Conservation (phyloP, 192 early-diverging fungal species). For the Lunasporangiospora selenospora region DNA sequence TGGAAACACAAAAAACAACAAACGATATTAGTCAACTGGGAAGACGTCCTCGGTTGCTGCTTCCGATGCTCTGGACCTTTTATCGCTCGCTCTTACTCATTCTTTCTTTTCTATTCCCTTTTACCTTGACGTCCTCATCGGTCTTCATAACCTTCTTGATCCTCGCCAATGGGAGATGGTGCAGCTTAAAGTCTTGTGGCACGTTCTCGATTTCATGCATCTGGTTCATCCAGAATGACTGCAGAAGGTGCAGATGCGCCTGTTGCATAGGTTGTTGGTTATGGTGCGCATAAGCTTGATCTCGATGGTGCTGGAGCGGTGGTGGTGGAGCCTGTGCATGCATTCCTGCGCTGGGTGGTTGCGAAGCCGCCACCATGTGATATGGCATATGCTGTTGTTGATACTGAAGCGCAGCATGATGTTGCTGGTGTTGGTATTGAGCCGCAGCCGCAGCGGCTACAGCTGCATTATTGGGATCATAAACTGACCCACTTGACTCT, state of each 20-base stretch:
- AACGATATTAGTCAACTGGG: background rate
- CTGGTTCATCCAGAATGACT: constrained; percentile 77
- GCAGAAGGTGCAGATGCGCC: constrained; percentile 34
- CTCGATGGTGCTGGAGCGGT: constrained; percentile 30
- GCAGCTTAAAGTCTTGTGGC: constrained; percentile 88
- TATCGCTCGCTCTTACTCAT: no score
- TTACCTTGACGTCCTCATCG: constrained; percentile 93
- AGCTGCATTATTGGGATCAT: no score
- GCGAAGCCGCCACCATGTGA: constrained; percentile 8
- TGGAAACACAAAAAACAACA: background rate
- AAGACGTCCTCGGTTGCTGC: no score
- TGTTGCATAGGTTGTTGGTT: constrained; percentile 44
- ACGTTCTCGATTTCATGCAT: constrained; percentile 70
- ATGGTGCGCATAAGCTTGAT: constrained; percentile 11
- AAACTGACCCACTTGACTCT: constrained; percentile 18
- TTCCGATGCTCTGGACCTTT: no score
- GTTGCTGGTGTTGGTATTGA: constrained; percentile 3
- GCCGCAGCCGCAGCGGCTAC: background rate
- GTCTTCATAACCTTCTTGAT: constrained; percentile 99
- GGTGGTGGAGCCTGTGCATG: constrained; percentile 16
- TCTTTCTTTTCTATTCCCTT: background rate
- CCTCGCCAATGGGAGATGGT: constrained; percentile 88
- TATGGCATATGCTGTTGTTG: constrained; percentile 22
- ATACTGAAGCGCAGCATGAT: constrained; percentile 18
- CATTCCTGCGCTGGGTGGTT: no score